These are phyloP conservation scores for Eucalyptus marginata DNA, from an alignment of 345 rosid species.

Conservation along the genomic window DNA sequence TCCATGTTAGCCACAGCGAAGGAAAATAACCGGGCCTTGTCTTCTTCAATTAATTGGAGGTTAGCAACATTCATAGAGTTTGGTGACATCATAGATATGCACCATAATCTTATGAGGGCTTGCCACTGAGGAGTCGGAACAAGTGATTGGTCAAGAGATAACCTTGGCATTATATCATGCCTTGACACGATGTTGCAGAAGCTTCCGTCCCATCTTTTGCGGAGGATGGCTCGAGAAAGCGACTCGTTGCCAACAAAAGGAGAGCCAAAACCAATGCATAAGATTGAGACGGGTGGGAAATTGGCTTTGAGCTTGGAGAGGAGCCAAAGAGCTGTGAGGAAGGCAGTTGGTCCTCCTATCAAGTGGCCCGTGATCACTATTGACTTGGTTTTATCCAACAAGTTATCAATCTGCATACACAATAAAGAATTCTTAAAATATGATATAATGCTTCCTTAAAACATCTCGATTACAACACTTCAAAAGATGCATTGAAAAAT, in stretches of 20 bases:
- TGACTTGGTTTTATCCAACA: not conserved
- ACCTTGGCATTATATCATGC: slow-evolving; percentile 50
- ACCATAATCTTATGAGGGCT: slow-evolving; percentile 11
- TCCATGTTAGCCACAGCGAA: not conserved
- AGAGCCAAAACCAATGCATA: not conserved
- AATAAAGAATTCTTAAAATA: no score
- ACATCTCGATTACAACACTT: no score
- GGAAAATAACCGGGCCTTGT: not conserved
- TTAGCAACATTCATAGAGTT: not conserved
- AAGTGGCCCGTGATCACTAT: not conserved
- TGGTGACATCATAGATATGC: slow-evolving; percentile 11
- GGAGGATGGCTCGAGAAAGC: not conserved
- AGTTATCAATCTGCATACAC: not conserved
- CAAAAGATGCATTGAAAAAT: not conserved
- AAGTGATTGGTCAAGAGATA: slow-evolving; percentile 22
- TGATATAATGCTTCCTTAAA: not conserved
- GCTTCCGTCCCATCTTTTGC: not conserved
- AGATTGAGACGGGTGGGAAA: not conserved
- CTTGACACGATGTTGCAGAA: not conserved
- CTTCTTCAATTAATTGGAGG: not conserved
- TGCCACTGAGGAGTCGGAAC: slow-evolving; percentile 3
- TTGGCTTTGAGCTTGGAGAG: not conserved
- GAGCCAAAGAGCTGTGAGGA: not conserved
- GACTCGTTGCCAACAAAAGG: not conserved
- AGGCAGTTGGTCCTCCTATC: not conserved